A percentile compares a stretch with the other conserved stretches of the same genome.
phyloP scores from a whole-genome alignment of 83 land plant species.

The Picea mariana region DNA sequence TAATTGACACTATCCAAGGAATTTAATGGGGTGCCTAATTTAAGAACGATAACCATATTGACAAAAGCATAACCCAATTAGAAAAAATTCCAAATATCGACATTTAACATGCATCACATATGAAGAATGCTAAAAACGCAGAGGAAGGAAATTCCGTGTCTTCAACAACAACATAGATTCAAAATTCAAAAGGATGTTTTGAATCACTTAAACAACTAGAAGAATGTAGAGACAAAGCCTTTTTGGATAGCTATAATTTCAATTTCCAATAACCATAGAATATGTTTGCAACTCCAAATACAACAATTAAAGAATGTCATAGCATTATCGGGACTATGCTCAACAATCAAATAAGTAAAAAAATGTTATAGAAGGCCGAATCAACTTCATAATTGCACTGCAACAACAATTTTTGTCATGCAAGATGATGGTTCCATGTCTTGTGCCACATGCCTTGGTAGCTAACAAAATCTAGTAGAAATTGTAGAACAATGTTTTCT shows the following conservation, averaged over 20 bases:
- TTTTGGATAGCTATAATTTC: background rate
- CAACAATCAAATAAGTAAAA: conserved; percentile 7
- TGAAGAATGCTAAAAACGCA: background rate
- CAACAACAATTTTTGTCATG: conserved; percentile 61
- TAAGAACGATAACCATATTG: background rate
- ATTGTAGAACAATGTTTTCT: no score
- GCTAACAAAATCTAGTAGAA: no score
- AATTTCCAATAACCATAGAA: background rate
- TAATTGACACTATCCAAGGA: background rate
- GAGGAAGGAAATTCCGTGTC: background rate
- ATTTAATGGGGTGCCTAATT: background rate
- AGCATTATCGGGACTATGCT: conserved; percentile 1
- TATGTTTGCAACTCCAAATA: background rate
- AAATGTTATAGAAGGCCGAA: background rate
- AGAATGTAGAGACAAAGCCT: background rate
- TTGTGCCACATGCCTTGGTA: conserved; percentile 51
- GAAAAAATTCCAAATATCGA: background rate
- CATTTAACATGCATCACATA: background rate
- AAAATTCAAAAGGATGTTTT: background rate
- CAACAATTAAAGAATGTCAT: conserved; percentile 9
- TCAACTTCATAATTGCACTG: conserved; percentile 48
- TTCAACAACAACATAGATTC: background rate
- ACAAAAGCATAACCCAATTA: background rate
- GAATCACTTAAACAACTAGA: background rate
- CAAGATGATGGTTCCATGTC: conserved; percentile 79